Evolutionary conservation across 352 stramenopile genomes (phyloP).

Genomic region (Pythium diclinum): DNA sequence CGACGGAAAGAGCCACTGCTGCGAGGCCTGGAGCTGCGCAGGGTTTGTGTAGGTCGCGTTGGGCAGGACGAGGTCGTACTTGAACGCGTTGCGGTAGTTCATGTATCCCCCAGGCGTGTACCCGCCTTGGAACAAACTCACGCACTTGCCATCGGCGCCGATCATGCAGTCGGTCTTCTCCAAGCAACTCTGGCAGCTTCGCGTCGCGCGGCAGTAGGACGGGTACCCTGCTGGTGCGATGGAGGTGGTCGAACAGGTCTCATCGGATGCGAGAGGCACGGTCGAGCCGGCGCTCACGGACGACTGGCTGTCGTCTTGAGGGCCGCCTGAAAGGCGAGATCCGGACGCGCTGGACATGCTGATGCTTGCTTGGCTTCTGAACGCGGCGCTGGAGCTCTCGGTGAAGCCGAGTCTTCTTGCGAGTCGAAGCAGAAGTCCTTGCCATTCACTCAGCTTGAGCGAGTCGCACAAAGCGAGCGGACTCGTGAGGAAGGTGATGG

Average conservation of each 20-base stretch:
- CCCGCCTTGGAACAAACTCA: not conserved
- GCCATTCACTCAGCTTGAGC: too few relatives aligned
- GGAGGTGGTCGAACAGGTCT: slow-evolving; percentile 16
- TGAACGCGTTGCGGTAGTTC: slow-evolving; percentile 14
- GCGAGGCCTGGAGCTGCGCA: not conserved
- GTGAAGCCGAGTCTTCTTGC: too few relatives aligned
- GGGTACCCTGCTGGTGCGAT: not conserved
- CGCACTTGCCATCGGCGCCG: slow-evolving; percentile 12
- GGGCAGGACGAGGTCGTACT: slow-evolving; percentile 1
- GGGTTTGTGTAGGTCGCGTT: slow-evolving; percentile 8
- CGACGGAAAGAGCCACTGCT: slow-evolving; percentile 16
- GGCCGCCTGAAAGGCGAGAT: not conserved
- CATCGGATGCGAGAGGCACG: slow-evolving; percentile 1
- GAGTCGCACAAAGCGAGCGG: too few relatives aligned
- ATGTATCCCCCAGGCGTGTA: not conserved
- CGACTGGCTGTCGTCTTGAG: not conserved
- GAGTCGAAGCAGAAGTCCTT: too few relatives aligned
- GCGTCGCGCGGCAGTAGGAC: slow-evolving; percentile 11
- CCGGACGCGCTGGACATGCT: not conserved
- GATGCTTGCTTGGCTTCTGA: not conserved
- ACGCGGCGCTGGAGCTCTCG: too few relatives aligned
- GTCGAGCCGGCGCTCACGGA: too few relatives aligned
- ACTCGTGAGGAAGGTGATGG: too few relatives aligned
- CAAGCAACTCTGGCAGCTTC: slow-evolving; percentile 20
- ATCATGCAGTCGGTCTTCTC: slow-evolving; percentile 24